phyloP scores from a whole-genome alignment of 2,329 filamentous ascomycete genomes.

The Fusarium sp. region DNA sequence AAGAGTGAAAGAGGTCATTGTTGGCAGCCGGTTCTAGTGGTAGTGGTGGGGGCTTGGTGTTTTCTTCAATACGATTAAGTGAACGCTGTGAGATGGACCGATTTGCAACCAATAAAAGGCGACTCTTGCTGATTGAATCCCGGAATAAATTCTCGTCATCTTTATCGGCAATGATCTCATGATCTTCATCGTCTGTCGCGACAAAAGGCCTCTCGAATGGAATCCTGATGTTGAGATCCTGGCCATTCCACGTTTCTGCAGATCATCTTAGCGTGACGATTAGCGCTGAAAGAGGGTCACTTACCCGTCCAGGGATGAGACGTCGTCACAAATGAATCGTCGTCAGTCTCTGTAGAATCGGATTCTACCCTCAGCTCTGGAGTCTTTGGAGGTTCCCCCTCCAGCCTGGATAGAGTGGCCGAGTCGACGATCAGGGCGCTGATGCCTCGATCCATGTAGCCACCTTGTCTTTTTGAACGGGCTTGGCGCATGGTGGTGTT shows the following conservation, averaged over 20 bases:
- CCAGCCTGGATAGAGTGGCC: not conserved
- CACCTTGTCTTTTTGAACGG: not conserved
- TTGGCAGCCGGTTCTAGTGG: not conserved
- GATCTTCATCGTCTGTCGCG: not conserved
- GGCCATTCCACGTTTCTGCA: not conserved
- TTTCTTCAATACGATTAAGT: not conserved
- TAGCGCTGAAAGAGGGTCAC: not conserved
- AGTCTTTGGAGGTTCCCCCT: not conserved
- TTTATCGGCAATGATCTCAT: not conserved
- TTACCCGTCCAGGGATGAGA: not conserved
- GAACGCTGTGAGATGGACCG: not conserved
- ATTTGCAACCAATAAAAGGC: not conserved
- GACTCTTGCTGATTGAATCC: not conserved
- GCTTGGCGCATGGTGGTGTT: not conserved
- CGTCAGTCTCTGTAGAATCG: not conserved
- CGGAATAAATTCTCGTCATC: not conserved
- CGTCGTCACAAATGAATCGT: not conserved
- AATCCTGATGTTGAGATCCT: not conserved
- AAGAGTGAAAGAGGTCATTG: not conserved
- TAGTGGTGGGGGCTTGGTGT: not conserved
- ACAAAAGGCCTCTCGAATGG: not conserved
- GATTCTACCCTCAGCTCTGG: not conserved
- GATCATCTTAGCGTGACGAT: not conserved
- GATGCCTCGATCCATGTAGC: not conserved
- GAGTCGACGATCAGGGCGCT: not conserved